phyloP scores from a whole-genome alignment of 2,329 filamentous ascomycete genomes.

The Penicillium sp. region DNA sequence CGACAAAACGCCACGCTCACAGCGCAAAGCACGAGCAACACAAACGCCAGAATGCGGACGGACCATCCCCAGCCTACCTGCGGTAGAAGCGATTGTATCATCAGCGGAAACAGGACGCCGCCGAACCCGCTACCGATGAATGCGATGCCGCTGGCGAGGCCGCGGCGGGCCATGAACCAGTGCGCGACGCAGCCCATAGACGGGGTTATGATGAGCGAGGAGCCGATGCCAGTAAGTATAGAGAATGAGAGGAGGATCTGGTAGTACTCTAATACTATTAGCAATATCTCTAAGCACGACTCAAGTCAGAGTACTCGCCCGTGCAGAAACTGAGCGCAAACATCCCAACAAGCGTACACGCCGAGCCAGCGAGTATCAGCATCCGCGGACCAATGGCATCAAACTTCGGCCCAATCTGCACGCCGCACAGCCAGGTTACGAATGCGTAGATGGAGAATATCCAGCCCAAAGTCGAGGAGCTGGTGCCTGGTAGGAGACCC shows the following conservation, averaged over 20 bases:
- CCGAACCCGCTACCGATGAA: conserved; percentile 31
- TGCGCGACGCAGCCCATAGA: conserved; percentile 28
- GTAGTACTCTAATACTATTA: conserved; percentile 30
- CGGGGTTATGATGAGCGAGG: conserved; percentile 36
- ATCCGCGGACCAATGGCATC: conserved; percentile 25
- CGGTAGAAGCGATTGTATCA: conserved; percentile 26
- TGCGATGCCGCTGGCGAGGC: conserved; percentile 31
- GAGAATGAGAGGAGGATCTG: conserved; percentile 41
- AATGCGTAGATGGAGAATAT: conserved; percentile 29
- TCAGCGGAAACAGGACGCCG: conserved; percentile 30
- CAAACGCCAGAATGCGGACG: conserved; percentile 37
- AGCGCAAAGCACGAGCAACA: conserved; percentile 29
- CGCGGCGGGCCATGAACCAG: conserved; percentile 33
- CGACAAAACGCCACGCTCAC: conserved; percentile 18
- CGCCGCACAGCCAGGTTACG: conserved; percentile 24
- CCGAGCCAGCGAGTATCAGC: conserved; percentile 20
- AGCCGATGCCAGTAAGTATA: conserved; percentile 36
- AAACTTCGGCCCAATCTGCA: conserved; percentile 29
- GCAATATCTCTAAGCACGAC: neutral
- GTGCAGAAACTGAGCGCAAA: conserved; percentile 21
- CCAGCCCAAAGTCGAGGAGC: conserved; percentile 21
- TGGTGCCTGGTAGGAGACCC: conserved; percentile 15
- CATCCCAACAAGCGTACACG: conserved; percentile 17
- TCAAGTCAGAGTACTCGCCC: conserved; percentile 13
- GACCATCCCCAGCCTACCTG: conserved; percentile 32